Base-by-base conservation (phyloP, 768 basidiomycete species). In the Lepiota subincarnata region DNA sequence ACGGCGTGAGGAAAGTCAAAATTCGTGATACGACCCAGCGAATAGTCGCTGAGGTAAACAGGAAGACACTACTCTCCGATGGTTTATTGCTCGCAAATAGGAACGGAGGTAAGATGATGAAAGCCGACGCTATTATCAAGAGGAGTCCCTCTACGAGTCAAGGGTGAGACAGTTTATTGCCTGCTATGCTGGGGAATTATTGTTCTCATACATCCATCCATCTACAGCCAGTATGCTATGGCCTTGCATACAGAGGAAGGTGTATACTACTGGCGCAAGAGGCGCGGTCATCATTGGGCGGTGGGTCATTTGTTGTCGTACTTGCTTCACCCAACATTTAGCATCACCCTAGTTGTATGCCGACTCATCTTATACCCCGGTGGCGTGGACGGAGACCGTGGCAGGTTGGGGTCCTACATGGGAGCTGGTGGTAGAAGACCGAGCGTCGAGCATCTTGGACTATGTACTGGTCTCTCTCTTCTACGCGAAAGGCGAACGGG, bases 1-100 rank as follows among this genome's bases (percentile, higher is more conserved):
- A 50, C 14, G 52, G 52, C 6, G n/a, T 46, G 37, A 47, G 44
- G 6, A 46, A 53, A 24, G 44, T 53, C 36, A 53, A 53, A 37
- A 53, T 53, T 19, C 36, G 36, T 16, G 43, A 53, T 19, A 14
- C 14, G 3, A 16, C 43, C n/a, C 36, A 14, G 19, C 43, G 28
- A 3, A n/a, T 19, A 10, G 19, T 53, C 2, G 44, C 16, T 1
- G 44, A 46, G 12, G 52, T 53, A 1, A 28, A 53, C 1, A 10
- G 42, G 4, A n/a, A 45, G 52, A 40, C 24, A 22, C 2, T 53
- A 10, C 34, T 39, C 24, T 31, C 18, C n/a, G 52, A 53, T 28
- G 28, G 4, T 14, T 28, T 53, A 24, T 38, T 20, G n/a, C 16
- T 53, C 36, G 11, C 35, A 4, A 13, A 19, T 14, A 43, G 50